Conservation (phyloP, 2,329 filamentous ascomycete species). For the Sporothrix inflata region DNA sequence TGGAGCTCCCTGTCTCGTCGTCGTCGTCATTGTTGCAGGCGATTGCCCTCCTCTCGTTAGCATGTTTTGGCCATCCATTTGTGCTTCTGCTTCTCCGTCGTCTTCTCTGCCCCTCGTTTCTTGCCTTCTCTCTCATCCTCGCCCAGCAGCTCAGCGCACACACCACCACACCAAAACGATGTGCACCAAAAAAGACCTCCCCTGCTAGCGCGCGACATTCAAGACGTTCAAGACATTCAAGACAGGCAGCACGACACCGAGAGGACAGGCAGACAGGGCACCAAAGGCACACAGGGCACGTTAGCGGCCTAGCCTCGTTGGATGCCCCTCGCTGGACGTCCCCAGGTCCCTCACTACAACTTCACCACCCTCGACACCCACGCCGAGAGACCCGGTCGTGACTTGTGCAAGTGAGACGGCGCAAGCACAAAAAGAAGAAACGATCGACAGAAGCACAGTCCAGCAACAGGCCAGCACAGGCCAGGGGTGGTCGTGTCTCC, state of each 20-base stretch:
- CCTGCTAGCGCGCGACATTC: not conserved
- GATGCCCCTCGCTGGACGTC: no score
- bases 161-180: slow-evolving; percentile 10
- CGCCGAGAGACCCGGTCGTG: slow-evolving; percentile 1
- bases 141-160: not conserved
- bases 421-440: slow-evolving; percentile 6
- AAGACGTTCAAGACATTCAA: not conserved
- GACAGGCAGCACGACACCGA: not conserved
- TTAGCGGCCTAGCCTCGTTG: no score
- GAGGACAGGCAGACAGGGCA: not conserved
- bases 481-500: not conserved
- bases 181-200: not conserved
- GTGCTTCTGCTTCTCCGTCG: not conserved
- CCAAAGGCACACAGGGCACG: not conserved
- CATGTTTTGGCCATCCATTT: not conserved
- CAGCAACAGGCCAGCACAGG: not conserved
- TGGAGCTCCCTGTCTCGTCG: not conserved
- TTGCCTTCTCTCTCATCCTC: not conserved
- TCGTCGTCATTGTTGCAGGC: not conserved
- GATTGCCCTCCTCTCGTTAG: not conserved
- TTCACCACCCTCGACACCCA: no score
- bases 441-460: slow-evolving; percentile 16
- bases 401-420: not conserved
- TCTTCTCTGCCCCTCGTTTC: not conserved
- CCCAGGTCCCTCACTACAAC: no score